Evolutionary conservation across 2,329 filamentous ascomycete genomes (phyloP).

Genomic region (Paraconiothyrium brasiliense): DNA sequence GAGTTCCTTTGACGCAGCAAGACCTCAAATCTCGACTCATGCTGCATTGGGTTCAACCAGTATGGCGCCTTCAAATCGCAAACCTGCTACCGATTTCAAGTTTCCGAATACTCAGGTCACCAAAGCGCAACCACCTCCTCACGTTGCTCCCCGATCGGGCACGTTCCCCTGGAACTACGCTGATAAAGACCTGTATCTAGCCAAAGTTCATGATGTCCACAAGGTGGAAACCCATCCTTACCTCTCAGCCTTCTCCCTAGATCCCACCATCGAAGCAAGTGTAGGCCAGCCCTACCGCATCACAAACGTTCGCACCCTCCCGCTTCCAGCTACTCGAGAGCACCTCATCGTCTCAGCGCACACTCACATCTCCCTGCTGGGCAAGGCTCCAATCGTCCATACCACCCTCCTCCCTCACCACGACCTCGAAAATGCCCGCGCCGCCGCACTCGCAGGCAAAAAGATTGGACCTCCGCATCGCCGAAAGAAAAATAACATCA

Average conservation of each 20-base stretch:
- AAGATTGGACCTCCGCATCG: constrained; percentile 1
- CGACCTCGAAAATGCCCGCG: not conserved
- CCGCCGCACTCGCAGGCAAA: not conserved
- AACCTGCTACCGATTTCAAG: not conserved
- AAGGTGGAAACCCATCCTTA: not conserved
- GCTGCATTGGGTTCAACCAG: not conserved
- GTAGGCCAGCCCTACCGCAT: not conserved
- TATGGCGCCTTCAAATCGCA: not conserved
- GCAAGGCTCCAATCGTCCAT: not conserved
- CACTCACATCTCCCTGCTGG: not conserved
- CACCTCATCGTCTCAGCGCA: not conserved
- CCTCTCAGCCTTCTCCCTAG: not conserved
- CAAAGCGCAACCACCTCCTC: not conserved
- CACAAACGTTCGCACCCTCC: constrained; percentile 8
- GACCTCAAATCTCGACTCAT: not conserved
- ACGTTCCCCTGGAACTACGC: not conserved
- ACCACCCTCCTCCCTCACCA: not conserved
- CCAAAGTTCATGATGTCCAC: not conserved
- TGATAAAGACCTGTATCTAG: not conserved
- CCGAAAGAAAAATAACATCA: not conserved
- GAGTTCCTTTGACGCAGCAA: not conserved
- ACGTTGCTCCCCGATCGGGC: not conserved
- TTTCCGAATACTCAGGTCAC: not conserved
- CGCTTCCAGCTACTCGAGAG: not conserved
- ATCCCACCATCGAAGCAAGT: not conserved